Evolutionary conservation across 2,329 filamentous ascomycete species (phyloP).

Genomic region (Microdochium bolleyi): DNA sequence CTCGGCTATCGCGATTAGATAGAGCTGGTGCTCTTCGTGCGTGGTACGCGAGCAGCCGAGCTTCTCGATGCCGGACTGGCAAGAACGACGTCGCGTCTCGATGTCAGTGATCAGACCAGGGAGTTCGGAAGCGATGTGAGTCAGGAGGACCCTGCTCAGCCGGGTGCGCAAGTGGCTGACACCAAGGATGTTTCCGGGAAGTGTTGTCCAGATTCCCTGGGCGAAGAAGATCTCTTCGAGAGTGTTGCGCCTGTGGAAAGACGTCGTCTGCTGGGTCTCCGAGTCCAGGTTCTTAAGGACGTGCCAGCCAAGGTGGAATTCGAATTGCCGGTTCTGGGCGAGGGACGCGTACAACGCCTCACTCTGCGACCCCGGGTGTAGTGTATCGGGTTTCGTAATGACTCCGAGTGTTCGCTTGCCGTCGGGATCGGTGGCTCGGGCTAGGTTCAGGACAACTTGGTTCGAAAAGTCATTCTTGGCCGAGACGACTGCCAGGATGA

Average conservation of each 20-base stretch:
- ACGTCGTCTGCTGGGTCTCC: slow-evolving; percentile 19
- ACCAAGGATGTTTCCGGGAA: slow-evolving; percentile 31
- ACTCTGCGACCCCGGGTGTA: slow-evolving; percentile 24
- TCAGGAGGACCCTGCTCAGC: slow-evolving; percentile 40
- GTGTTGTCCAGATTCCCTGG: slow-evolving; percentile 25
- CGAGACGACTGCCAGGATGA: slow-evolving; percentile 52
- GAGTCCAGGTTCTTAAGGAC: slow-evolving; percentile 38
- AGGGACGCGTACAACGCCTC: slow-evolving; percentile 31
- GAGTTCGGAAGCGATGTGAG: slow-evolving; percentile 37
- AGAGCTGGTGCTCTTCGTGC: slow-evolving; percentile 34
- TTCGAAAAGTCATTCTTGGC: slow-evolving; percentile 50
- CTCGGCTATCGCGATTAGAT: slow-evolving; percentile 38
- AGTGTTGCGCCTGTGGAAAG: slow-evolving; percentile 22
- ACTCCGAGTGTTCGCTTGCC: slow-evolving; percentile 35
- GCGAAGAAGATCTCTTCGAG: slow-evolving; percentile 36
- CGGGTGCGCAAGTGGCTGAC: slow-evolving; percentile 36
- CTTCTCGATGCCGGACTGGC: slow-evolving; percentile 26
- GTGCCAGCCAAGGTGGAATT: slow-evolving; percentile 45
- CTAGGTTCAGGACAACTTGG: slow-evolving; percentile 45
- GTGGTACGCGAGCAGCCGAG: slow-evolving; percentile 42
- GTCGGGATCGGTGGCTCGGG: slow-evolving; percentile 24
- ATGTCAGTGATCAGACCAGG: slow-evolving; percentile 37
- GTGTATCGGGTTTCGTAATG: slow-evolving; percentile 40
- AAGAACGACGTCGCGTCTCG: slow-evolving; percentile 21
- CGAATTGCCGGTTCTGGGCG: slow-evolving; percentile 34